These are phyloP conservation scores for Leptodontidium sp. DNA, from an alignment of 2,329 filamentous ascomycete genomes.

Conservation along the genomic window DNA sequence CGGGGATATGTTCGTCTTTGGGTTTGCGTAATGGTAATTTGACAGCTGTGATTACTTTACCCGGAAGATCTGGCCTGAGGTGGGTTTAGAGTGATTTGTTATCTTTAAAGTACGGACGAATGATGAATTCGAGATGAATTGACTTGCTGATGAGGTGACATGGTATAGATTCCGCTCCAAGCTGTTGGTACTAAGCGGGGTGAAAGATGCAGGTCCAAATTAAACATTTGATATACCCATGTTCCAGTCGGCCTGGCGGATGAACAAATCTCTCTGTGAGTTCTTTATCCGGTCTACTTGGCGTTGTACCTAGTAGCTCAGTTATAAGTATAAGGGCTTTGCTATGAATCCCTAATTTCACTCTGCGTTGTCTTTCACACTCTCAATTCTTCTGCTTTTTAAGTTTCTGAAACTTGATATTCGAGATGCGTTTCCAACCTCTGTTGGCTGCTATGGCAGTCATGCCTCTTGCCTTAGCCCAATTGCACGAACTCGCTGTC, in stretches of 20 bases:
- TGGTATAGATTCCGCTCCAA: conserved; percentile 1
- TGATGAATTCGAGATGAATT: conserved; percentile 7
- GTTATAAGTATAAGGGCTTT: conserved; percentile 8
- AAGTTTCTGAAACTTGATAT: background rate
- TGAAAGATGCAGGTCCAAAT: conserved; percentile 27
- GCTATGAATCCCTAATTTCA: background rate
- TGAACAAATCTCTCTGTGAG: conserved; percentile 4
- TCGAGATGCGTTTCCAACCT: conserved; percentile 34
- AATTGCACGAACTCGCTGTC: conserved; percentile 62
- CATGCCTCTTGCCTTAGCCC: conserved; percentile 44
- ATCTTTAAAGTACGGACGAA: background rate
- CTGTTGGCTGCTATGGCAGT: conserved; percentile 24
- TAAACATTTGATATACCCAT: conserved; percentile 15
- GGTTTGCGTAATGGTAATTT: background rate
- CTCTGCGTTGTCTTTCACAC: background rate
- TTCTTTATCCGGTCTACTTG: conserved; percentile 17
- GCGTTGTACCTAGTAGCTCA: background rate
- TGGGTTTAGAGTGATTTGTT: background rate
- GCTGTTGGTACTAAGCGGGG: conserved; percentile 17
- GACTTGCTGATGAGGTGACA: background rate
- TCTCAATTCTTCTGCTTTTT: background rate
- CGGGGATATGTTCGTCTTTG: background rate
- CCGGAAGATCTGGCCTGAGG: conserved; percentile 13
- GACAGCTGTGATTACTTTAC: conserved; percentile 3
- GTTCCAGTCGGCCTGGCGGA: conserved; percentile 20